phyloP scores from a whole-genome alignment of 306 rosid genomes.

The Arachis hypogaea region DNA sequence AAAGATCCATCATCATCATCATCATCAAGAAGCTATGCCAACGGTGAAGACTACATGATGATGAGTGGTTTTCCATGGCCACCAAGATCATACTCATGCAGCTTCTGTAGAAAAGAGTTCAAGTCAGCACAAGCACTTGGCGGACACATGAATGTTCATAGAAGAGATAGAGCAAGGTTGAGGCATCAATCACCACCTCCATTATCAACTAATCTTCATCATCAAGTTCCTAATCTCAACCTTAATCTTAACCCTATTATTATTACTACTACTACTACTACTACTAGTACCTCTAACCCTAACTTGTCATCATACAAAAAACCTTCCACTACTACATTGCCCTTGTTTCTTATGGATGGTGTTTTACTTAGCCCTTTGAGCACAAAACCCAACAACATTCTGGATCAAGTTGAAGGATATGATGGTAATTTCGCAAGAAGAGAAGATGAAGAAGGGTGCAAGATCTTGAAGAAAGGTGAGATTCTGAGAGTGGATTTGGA shows the following conservation, averaged over 20 bases:
- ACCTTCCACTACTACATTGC: slow-evolving; percentile 44
- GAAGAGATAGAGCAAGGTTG: slow-evolving; percentile 88
- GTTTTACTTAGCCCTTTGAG: slow-evolving; percentile 44
- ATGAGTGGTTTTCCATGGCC: slow-evolving; percentile 87
- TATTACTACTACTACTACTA: slow-evolving; percentile 41
- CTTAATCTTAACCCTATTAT: slow-evolving; percentile 55
- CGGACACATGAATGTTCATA: slow-evolving; percentile 96
- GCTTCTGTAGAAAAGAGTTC: slow-evolving; percentile 88
- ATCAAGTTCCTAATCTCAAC: slow-evolving; percentile 43
- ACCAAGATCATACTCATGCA: slow-evolving; percentile 82
- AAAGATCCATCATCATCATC: slow-evolving; percentile 24
- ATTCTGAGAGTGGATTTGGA: slow-evolving; percentile 70
- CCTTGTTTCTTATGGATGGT: slow-evolving; percentile 48
- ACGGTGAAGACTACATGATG: slow-evolving; percentile 47
- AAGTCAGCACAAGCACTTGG: slow-evolving; percentile 98
- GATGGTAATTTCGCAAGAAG: slow-evolving; percentile 34
- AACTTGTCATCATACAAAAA: neutral
- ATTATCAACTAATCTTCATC: slow-evolving; percentile 27
- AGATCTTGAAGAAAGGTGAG: slow-evolving; percentile 51
- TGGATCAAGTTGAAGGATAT: slow-evolving; percentile 15
- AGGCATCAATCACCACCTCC: slow-evolving; percentile 66
- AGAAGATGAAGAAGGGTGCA: slow-evolving; percentile 22
- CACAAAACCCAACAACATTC: slow-evolving; percentile 37
- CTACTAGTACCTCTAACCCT: slow-evolving; percentile 2
- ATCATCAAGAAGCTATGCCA: neutral